Evolutionary conservation across 306 rosid genomes (phyloP), one percentile per base, ranked within the genome.

Genomic region (Glycine latifolia): DNA sequence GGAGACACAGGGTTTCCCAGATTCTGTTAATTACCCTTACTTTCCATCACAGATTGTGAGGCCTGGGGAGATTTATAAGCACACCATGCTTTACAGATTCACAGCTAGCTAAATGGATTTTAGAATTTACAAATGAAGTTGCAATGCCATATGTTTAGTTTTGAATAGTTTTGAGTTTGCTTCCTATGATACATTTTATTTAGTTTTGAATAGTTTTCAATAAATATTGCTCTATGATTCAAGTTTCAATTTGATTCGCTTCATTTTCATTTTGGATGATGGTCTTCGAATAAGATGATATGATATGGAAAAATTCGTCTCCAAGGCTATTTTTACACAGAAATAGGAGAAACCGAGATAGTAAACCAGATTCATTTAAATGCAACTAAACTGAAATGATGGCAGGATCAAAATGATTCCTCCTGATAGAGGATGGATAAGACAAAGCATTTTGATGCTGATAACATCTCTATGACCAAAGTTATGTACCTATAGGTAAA

Each of bases 1-100:
- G 89, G 94, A 89, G 79, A 87, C 94, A 16, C 94, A 91, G 16
- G 95, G 93, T 2, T 92, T 88, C 46, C 95, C 93, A 0, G 89
- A 88, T 79, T 70, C 95, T 3, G 89, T 91, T 6, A 91, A 92
- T 59, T 37, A 70, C 12, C 90, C 85, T 0, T 67, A 78, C 48
- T 92, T 92, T 72, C 97, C 97, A 8, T 85, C 91, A 0, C 90
- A 88, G 78, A 82, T 88, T 67, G 85, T 92, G 13, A 62, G 71
- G 3, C 93, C 93, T 0, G 93, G 94, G 48, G 79, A 92, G 78
- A 84, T 13, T 44, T 90, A 89, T 12, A 14, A 75, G 63, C 97
- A 90, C 73, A 15, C 13, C 33, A 88, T 92, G 97, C 79, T 90
- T 46, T 89, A 84, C 49, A 87, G 86, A 75, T 92, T 92, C 87